Conservation (phyloP, 2,329 filamentous ascomycete genomes). For the Pseudogymnoascus sp. region DNA sequence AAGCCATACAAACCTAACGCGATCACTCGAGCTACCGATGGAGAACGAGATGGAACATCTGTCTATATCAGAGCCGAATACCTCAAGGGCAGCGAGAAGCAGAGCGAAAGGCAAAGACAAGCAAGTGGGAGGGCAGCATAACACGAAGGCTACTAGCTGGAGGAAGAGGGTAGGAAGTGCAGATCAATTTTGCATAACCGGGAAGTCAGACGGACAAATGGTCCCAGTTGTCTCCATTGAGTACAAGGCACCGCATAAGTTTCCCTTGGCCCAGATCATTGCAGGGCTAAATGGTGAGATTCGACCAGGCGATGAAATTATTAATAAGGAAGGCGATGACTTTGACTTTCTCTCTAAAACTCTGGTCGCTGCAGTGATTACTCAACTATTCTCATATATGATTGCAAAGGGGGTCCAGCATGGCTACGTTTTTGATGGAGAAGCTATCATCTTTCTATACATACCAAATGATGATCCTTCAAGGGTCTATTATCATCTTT, state of each 20-base stretch:
- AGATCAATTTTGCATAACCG: too few relatives aligned
- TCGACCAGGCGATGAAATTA: slow-evolving; percentile 20
- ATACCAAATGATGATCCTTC: slow-evolving; percentile 11
- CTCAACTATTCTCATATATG: slow-evolving; percentile 13
- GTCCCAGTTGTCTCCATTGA: too few relatives aligned
- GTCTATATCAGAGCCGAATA: background rate
- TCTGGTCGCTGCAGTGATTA: slow-evolving; percentile 9
- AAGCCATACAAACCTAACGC: too few relatives aligned
- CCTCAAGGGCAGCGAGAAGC: background rate
- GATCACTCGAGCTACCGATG: too few relatives aligned
- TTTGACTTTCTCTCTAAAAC: slow-evolving; percentile 2
- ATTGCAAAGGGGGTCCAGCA: slow-evolving; percentile 10
- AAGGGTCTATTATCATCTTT: slow-evolving; percentile 9
- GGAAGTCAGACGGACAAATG: too few relatives aligned
- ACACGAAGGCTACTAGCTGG: background rate
- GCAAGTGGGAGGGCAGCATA: background rate
- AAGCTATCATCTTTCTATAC: slow-evolving; percentile 11
- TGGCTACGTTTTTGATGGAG: slow-evolving; percentile 9
- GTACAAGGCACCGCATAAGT: too few relatives aligned
- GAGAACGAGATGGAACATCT: too few relatives aligned
- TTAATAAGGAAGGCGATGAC: slow-evolving; percentile 3
- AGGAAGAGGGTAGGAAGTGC: too few relatives aligned
- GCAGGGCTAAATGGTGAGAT: slow-evolving; percentile 18
- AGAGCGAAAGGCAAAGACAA: background rate
- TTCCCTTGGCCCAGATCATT: too few relatives aligned